A percentile compares a stretch with the other conserved stretches of the same genome.
Evolutionary conservation across 2,329 filamentous ascomycete species (phyloP).

Genomic region (Sporothrix protearum): DNA sequence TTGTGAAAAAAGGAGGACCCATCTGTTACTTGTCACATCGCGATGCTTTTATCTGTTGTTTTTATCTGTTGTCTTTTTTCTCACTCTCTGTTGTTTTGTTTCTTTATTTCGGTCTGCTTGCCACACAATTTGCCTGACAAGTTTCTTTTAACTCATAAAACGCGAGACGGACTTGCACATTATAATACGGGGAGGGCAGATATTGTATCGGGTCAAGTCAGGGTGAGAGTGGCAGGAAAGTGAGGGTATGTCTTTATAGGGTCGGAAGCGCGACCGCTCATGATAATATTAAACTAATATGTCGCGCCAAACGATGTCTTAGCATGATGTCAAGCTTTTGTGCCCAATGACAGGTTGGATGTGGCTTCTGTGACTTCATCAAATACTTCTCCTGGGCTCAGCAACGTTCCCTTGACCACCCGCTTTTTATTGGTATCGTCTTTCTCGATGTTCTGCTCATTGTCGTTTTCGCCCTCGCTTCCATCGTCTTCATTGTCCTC

Average conservation of each 20-base stretch:
- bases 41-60: not conserved
- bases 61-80: not conserved
- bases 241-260: constrained; percentile 3
- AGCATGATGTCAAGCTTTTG: not conserved
- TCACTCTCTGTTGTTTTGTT: constrained; percentile 4
- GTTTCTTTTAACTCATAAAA: constrained; percentile 18
- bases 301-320: not conserved
- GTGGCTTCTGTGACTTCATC: constrained; percentile 17
- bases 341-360: constrained; percentile 15
- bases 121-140: constrained; percentile 2
- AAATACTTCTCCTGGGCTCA: not conserved
- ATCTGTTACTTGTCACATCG: constrained; percentile 5
- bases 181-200: not conserved
- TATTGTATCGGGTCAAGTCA: constrained; percentile 4
- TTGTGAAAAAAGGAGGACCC: not conserved
- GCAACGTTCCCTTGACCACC: not conserved
- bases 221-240: not conserved
- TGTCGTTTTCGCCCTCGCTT: constrained; percentile 29
- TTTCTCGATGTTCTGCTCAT: not conserved
- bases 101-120: not conserved
- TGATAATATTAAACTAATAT: constrained; percentile 13
- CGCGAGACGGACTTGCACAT: not conserved
- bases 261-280: not conserved
- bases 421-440: not conserved
- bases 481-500: constrained; percentile 36